phyloP scores from a whole-genome alignment of 345 rosid species.

The Salix exigua region DNA sequence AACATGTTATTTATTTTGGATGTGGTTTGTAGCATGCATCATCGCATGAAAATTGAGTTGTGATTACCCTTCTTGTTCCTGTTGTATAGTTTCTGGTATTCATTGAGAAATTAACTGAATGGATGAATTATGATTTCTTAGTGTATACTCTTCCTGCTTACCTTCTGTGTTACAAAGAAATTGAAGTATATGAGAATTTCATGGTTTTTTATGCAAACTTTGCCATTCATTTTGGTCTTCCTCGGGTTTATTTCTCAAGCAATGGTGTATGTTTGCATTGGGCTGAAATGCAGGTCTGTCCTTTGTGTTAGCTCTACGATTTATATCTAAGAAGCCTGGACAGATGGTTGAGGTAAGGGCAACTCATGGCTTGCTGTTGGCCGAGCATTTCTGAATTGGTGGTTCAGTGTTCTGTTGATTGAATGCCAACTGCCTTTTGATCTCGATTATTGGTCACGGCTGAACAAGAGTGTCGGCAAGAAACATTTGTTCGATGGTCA shows the following conservation, averaged over 20 bases:
- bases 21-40: slow-evolving; percentile 1
- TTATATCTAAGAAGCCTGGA: not conserved
- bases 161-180: not conserved
- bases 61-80: not conserved
- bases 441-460: too few species aligned
- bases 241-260: not conserved
- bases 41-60: not conserved
- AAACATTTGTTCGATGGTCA: too few species aligned
- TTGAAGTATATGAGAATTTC: not conserved
- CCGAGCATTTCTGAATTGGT: not conserved
- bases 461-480: too few species aligned
- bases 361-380: not conserved
- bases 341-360: not conserved
- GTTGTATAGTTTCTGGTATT: not conserved
- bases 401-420: too few species aligned
- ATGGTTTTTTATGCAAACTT: not conserved
- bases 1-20: slow-evolving; percentile 1
- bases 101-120: not conserved
- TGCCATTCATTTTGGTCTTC: not conserved
- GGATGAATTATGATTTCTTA: not conserved
- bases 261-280: not conserved
- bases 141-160: not conserved
- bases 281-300: not conserved
- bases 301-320: not conserved
- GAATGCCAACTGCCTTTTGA: too few species aligned